These are phyloP conservation scores for Staphylotrichum tortipilum DNA, from an alignment of 495 filamentous ascomycete species.

Conservation along the genomic window DNA sequence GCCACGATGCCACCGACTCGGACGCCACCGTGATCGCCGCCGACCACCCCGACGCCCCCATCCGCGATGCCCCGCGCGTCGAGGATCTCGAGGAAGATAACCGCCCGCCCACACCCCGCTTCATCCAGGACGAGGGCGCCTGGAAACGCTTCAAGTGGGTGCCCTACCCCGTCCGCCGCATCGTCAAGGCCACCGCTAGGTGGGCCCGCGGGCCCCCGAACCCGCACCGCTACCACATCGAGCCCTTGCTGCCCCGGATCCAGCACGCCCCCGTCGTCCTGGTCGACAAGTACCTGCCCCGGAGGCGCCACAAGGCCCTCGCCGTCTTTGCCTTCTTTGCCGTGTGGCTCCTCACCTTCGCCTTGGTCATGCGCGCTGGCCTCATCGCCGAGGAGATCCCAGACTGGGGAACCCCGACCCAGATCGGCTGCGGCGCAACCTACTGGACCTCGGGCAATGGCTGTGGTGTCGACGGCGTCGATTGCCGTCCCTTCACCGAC, in stretches of 20 bases:
- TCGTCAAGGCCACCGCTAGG: slow-evolving; percentile 34
- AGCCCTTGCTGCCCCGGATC: slow-evolving; percentile 57
- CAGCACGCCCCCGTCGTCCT: slow-evolving; percentile 61
- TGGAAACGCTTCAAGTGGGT: slow-evolving; percentile 40
- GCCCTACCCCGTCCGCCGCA: slow-evolving; percentile 38
- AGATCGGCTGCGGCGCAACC: slow-evolving; percentile 59
- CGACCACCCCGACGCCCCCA: slow-evolving; percentile 29
- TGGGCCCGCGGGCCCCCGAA: slow-evolving; percentile 69
- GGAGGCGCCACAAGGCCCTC: slow-evolving; percentile 47
- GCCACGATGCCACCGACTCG: slow-evolving; percentile 2
- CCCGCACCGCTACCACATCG: slow-evolving; percentile 54
- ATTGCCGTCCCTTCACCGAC: slow-evolving; percentile 72
- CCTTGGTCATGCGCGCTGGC: slow-evolving; percentile 55
- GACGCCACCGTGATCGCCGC: slow-evolving; percentile 6
- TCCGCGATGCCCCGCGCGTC: slow-evolving; percentile 10
- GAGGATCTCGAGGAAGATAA: slow-evolving; percentile 24
- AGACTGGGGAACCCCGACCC: slow-evolving; percentile 56
- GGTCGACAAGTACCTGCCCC: slow-evolving; percentile 56
- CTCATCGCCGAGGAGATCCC: slow-evolving; percentile 55
- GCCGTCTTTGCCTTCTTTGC: slow-evolving; percentile 55
- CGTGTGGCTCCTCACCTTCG: slow-evolving; percentile 66
- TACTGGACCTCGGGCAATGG: slow-evolving; percentile 60
- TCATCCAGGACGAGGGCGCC: slow-evolving; percentile 30
- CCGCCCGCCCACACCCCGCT: slow-evolving; percentile 27
- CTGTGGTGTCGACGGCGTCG: slow-evolving; percentile 71